Percentiles rank a stretch among this genome's conserved stretches.
phyloP scores from a whole-genome alignment of 2,329 filamentous ascomycete species.

The Cladosporium sp. region DNA sequence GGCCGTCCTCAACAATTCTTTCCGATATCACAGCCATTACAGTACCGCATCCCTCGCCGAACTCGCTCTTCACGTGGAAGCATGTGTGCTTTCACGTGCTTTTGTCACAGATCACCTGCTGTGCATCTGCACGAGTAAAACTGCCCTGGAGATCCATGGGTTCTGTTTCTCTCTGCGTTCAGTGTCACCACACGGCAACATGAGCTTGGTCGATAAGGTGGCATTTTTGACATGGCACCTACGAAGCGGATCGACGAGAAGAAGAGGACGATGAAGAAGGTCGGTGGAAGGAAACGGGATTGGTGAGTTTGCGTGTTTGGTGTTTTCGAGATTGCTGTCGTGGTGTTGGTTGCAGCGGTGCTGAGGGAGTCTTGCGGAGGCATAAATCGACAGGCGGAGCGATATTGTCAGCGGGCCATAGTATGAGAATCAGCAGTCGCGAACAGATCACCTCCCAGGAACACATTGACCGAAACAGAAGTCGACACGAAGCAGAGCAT shows the following conservation, averaged over 20 bases:
- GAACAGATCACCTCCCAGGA: neutral
- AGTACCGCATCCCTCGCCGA: neutral
- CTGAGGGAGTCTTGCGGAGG: neutral
- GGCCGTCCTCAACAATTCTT: neutral
- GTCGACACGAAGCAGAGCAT: neutral
- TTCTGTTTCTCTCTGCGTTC: neutral
- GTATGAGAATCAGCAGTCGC: neutral
- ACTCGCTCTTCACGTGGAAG: neutral
- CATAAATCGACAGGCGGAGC: neutral
- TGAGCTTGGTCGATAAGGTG: neutral
- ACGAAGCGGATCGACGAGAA: neutral
- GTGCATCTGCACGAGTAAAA: neutral
- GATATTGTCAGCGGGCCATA: neutral
- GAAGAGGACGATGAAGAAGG: neutral
- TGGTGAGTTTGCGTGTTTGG: neutral
- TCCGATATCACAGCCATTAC: neutral
- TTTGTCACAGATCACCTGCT: neutral
- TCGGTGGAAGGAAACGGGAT: neutral
- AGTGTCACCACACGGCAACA: neutral
- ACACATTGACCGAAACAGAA: neutral
- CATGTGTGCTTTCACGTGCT: neutral
- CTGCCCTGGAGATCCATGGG: neutral
- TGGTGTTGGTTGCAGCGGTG: neutral
- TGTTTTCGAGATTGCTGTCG: neutral
- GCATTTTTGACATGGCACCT: neutral